These are phyloP conservation scores for Byssochlamys sp. DNA, from an alignment of 2,329 filamentous ascomycete genomes.

Conservation along the genomic window DNA sequence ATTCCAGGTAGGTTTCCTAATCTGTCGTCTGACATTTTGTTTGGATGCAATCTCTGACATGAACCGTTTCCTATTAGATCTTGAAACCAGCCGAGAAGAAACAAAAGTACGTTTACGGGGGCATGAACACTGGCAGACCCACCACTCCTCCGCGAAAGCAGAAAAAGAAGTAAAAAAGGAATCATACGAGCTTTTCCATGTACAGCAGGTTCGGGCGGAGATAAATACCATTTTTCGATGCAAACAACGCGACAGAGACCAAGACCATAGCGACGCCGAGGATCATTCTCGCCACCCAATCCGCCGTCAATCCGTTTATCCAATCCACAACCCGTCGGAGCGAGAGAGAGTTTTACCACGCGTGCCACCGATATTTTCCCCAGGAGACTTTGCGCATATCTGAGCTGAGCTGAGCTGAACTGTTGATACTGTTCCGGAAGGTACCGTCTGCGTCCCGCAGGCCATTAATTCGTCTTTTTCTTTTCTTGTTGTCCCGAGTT, in stretches of 20 bases:
- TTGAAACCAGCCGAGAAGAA: constrained; percentile 99
- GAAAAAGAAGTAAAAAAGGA: constrained; percentile 54
- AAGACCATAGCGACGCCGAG: constrained; percentile 19
- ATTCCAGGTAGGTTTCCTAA: constrained; percentile 65
- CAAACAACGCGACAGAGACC: constrained; percentile 9
- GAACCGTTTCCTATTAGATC: constrained; percentile 50
- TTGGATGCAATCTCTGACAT: constrained; percentile 8
- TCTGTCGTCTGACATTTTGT: constrained; percentile 1
- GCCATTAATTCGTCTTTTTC: constrained; percentile 6
- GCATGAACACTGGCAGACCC: constrained; percentile 60
- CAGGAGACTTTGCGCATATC: neutral
- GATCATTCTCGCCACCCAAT: constrained; percentile 9
- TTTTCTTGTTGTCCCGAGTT: constrained; percentile 8
- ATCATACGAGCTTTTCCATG: constrained; percentile 62
- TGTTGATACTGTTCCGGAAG: neutral
- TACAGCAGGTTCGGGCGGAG: constrained; percentile 90
- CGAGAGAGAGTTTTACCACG: neutral
- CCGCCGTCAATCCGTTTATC: neutral
- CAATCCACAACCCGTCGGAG: constrained; percentile 11
- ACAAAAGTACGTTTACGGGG: constrained; percentile 93
- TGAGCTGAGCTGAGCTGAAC: neutral
- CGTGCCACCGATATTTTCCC: constrained; percentile 7
- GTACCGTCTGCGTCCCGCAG: neutral
- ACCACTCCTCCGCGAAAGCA: constrained; percentile 62
- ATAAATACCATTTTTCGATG: constrained; percentile 45